Evolutionary conservation across 2,329 filamentous ascomycete genomes (phyloP).

Genomic region (Emmonsiellopsis sp.): DNA sequence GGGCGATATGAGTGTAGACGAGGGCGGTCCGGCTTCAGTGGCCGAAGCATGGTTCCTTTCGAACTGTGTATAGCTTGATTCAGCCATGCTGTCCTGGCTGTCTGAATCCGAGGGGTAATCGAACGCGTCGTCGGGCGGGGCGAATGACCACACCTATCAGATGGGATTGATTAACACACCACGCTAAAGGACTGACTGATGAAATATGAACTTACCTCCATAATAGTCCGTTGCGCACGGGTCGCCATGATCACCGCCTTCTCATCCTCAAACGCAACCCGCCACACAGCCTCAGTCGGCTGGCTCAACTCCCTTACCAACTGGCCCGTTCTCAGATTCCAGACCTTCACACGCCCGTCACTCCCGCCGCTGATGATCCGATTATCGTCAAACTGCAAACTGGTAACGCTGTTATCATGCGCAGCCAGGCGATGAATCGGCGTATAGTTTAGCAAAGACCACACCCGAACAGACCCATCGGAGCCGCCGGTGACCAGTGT

Average conservation of each 20-base stretch:
- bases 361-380: slow-evolving; percentile 92
- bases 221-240: slow-evolving; percentile 75
- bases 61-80: not conserved
- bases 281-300: slow-evolving; percentile 91
- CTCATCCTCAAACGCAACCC: slow-evolving; percentile 95
- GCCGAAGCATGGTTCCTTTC: not conserved
- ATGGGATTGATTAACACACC: slow-evolving; percentile 15
- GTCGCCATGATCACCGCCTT: slow-evolving; percentile 95
- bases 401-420: slow-evolving; percentile 97
- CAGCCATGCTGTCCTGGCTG: slow-evolving; percentile 2
- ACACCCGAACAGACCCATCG: slow-evolving; percentile 90
- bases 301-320: slow-evolving; percentile 84
- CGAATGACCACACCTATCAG: slow-evolving; percentile 81
- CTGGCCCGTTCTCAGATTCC: slow-evolving; percentile 87
- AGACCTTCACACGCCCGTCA: slow-evolving; percentile 96
- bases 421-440: slow-evolving; percentile 91
- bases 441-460: slow-evolving; percentile 83
- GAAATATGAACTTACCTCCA: slow-evolving; percentile 59
- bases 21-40: not conserved
- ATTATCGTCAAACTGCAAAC: slow-evolving; percentile 91
- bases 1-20: not conserved
- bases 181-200: not conserved
- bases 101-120: slow-evolving; percentile 4
- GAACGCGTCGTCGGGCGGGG: slow-evolving; percentile 62
- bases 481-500: slow-evolving; percentile 93